phyloP scores from a whole-genome alignment of 257 asterid species.

The Phtheirospermum japonicum region DNA sequence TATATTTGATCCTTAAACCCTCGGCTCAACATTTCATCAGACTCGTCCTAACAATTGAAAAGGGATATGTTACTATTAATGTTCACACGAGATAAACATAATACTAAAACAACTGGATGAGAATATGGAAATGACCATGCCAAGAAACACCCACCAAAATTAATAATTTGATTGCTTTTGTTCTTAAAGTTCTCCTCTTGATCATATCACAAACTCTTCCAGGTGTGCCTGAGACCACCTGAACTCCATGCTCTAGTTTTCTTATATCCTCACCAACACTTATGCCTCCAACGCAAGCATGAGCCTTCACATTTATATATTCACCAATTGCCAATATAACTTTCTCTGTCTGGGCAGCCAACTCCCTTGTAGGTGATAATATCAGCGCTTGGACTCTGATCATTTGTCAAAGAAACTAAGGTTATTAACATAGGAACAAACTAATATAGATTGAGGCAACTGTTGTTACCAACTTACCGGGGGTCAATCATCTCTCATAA shows the following conservation, averaged over 20 bases:
- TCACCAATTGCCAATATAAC: constrained; percentile 84
- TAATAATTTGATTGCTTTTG: no score
- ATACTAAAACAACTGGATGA: background rate
- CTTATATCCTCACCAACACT: no score
- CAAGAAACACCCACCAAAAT: constrained; percentile 64
- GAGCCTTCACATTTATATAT: constrained; percentile 73
- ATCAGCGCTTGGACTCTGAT: constrained; percentile 89
- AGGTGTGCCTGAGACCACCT: constrained; percentile 92
- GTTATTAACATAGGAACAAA: background rate
- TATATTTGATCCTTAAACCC: constrained; percentile 92
- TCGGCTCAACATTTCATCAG: no score
- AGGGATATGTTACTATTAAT: no score
- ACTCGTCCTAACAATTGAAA: constrained; percentile 62
- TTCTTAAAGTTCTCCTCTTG: constrained; percentile 78
- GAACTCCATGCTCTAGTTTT: constrained; percentile 92
- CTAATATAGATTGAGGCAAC: background rate
- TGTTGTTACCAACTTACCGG: no score
- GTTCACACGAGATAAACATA: constrained; percentile 2
- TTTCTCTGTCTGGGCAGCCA: constrained; percentile 90
- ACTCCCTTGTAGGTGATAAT: constrained; percentile 89
- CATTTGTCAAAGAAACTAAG: constrained; percentile 10
- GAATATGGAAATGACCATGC: constrained; percentile 50
- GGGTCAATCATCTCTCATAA: no score
- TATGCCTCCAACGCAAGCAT: constrained; percentile 91
- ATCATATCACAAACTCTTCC: constrained; percentile 96